phyloP scores from a whole-genome alignment of 164 flowering plant species.

The Vitis rupestris region DNA sequence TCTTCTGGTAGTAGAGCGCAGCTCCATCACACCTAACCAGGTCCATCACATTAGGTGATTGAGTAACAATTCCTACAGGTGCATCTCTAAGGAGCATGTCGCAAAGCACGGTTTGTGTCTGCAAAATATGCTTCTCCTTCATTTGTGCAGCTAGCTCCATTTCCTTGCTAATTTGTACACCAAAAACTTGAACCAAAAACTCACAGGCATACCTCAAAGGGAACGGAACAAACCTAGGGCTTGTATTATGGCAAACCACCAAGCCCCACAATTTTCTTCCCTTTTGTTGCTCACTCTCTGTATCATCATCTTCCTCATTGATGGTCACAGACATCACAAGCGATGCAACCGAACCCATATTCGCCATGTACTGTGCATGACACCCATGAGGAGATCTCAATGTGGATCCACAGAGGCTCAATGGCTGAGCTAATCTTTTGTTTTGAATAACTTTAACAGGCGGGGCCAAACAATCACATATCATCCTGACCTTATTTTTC shows the following conservation, averaged over 20 bases:
- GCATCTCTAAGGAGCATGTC: slow-evolving; percentile 80
- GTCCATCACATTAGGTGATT: slow-evolving; percentile 77
- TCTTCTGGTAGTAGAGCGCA: slow-evolving; percentile 51
- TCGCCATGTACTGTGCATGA: slow-evolving; percentile 75
- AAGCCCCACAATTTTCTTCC: slow-evolving; percentile 74
- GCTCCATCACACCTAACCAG: slow-evolving; percentile 83
- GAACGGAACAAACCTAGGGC: slow-evolving; percentile 65
- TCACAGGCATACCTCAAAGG: slow-evolving; percentile 83
- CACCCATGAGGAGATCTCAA: slow-evolving; percentile 82
- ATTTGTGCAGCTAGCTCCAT: slow-evolving; percentile 59
- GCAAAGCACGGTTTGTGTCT: slow-evolving; percentile 65
- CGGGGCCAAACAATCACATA: slow-evolving; percentile 61
- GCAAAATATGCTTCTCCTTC: slow-evolving; percentile 72
- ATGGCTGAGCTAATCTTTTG: slow-evolving; percentile 41
- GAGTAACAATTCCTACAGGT: slow-evolving; percentile 64
- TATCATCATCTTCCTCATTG: slow-evolving; percentile 51
- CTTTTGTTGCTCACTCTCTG: slow-evolving; percentile 28
- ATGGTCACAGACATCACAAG: slow-evolving; percentile 76
- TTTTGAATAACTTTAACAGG: slow-evolving; percentile 64
- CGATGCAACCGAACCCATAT: slow-evolving; percentile 78
- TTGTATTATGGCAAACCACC: slow-evolving; percentile 79
- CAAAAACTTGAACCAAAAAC: slow-evolving; percentile 69
- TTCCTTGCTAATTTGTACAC: slow-evolving; percentile 68
- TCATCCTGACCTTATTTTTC: slow-evolving; percentile 80
- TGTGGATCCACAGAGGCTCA: slow-evolving; percentile 66